phyloP scores from a whole-genome alignment of 768 basidiomycete species.

The Strobilomyces dryophilus region DNA sequence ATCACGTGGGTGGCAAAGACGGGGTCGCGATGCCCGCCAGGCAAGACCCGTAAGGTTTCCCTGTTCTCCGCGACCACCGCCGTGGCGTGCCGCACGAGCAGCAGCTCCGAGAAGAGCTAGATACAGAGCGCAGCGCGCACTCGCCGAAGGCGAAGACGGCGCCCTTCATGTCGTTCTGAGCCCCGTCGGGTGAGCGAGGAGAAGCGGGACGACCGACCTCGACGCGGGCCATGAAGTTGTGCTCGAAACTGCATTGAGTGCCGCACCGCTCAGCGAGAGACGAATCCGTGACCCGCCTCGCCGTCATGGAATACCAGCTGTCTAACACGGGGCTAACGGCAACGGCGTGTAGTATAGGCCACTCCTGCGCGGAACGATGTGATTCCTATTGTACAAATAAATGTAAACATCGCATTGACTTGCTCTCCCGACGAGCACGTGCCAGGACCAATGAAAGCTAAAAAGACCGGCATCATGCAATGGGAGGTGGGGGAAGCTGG shows the following conservation, averaged over 20 bases:
- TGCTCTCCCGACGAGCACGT: no score
- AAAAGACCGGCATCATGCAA: no score
- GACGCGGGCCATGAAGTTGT: slow-evolving; percentile 55
- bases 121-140: slow-evolving; percentile 50
- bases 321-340: slow-evolving; percentile 50
- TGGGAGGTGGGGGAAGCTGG: no score
- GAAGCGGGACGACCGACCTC: slow-evolving; percentile 36
- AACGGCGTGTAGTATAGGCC: slow-evolving; percentile 51
- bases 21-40: slow-evolving; percentile 16
- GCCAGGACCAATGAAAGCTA: no score
- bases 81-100: slow-evolving; percentile 47
- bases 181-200: slow-evolving; percentile 11
- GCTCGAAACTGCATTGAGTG: slow-evolving; percentile 62
- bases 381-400: slow-evolving; percentile 31
- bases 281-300: slow-evolving; percentile 9
- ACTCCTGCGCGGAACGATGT: slow-evolving; percentile 63
- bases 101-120: slow-evolving; percentile 54
- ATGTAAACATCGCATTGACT: no score
- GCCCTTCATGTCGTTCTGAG: slow-evolving; percentile 42
- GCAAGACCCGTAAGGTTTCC: slow-evolving; percentile 33
- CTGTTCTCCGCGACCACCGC: slow-evolving; percentile 43
- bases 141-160: slow-evolving; percentile 57
- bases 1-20: slow-evolving; percentile 51
- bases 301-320: slow-evolving; percentile 40
- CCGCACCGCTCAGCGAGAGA: slow-evolving; percentile 54